These are phyloP conservation scores for Candida ipomoeae DNA, from an alignment of 805 yeast genomes.

Conservation along the genomic window DNA sequence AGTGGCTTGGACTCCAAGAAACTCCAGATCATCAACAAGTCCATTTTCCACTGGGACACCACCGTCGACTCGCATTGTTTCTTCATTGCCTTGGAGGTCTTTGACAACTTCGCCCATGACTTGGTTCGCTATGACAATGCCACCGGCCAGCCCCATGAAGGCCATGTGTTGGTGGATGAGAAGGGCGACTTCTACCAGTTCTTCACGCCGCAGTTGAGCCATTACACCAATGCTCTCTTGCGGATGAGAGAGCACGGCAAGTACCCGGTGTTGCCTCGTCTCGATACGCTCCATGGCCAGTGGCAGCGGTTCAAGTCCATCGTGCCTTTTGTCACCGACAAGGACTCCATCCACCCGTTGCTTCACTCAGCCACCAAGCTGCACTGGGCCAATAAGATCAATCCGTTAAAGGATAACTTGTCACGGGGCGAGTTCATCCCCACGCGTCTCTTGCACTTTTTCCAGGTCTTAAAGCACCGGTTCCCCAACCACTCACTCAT, in stretches of 20 bases:
- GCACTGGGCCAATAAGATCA: conserved; percentile 43
- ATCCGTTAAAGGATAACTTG: conserved; percentile 65
- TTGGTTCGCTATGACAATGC: conserved; percentile 67
- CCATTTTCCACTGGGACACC: conserved; percentile 71
- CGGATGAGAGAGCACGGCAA: conserved; percentile 49
- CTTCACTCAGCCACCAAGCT: conserved; percentile 45
- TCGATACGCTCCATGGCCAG: conserved; percentile 21
- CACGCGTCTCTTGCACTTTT: conserved; percentile 63
- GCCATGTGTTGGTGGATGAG: conserved; percentile 68
- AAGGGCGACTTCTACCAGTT: conserved; percentile 74
- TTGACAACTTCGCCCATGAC: conserved; percentile 83
- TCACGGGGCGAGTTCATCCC: conserved; percentile 78
- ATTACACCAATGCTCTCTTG: conserved; percentile 52
- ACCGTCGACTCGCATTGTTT: conserved; percentile 63
- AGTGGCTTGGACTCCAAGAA: conserved; percentile 50
- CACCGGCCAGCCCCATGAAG: conserved; percentile 69
- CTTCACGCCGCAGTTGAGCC: conserved; percentile 58
- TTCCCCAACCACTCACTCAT: conserved; percentile 78
- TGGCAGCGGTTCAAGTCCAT: conserved; percentile 24
- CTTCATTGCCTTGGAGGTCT: conserved; percentile 75
- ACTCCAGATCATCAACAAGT: conserved; percentile 64
- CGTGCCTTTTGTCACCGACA: conserved; percentile 26
- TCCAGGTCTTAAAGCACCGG: conserved; percentile 54
- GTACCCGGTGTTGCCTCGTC: conserved; percentile 30
- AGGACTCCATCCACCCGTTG: conserved; percentile 53